Conservation (phyloP, 2,329 filamentous ascomycete genomes). For the Aspergillus ochraceoroseus region DNA sequence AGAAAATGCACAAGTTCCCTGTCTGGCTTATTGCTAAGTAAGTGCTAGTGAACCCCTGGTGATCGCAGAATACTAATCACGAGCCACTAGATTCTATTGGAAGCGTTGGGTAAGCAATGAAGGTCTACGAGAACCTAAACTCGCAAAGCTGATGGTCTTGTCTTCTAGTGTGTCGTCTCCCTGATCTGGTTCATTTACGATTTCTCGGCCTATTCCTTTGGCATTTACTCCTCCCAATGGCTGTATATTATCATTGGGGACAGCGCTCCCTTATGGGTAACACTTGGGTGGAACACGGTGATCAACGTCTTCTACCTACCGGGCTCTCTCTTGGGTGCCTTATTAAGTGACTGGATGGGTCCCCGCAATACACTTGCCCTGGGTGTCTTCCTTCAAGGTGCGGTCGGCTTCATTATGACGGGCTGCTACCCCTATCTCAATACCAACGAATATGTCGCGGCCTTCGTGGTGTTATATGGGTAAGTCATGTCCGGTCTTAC, state of each 20-base stretch:
- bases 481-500: conserved; percentile 22
- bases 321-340: conserved; percentile 71
- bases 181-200: conserved; percentile 84
- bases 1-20: conserved; percentile 62
- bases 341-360: conserved; percentile 71
- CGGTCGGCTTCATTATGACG: conserved; percentile 85
- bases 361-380: conserved; percentile 68
- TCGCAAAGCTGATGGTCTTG: neutral
- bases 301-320: conserved; percentile 87
- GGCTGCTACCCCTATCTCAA: conserved; percentile 69
- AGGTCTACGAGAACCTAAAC: neutral
- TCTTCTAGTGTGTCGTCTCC: conserved; percentile 53
- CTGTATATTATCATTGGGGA: conserved; percentile 57
- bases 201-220: conserved; percentile 80
- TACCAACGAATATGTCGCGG: conserved; percentile 61
- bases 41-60: neutral
- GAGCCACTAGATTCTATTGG: conserved; percentile 68
- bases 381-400: conserved; percentile 66
- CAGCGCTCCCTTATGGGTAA: conserved; percentile 61
- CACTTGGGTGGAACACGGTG: conserved; percentile 83
- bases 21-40: conserved; percentile 45
- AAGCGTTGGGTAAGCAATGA: conserved; percentile 53
- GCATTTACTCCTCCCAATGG: conserved; percentile 71
- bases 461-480: conserved; percentile 74
- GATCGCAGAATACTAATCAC: too few species aligned